Evolutionary conservation across 225 moss, liverwort and hornwort species (phyloP).

Genomic region (Marchantia paleacea): DNA sequence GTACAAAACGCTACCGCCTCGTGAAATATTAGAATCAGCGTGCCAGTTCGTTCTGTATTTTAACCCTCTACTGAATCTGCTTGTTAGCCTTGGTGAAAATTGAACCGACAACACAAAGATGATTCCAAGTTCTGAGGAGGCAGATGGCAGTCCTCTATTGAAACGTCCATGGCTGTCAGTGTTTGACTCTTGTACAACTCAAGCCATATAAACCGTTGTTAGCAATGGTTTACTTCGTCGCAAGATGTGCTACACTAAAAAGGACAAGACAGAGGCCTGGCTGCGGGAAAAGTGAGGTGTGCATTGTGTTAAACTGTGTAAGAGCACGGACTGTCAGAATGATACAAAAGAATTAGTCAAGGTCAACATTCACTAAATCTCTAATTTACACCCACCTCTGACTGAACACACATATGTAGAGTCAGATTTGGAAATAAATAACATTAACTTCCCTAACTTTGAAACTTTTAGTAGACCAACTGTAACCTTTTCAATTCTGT

Average conservation of each 20-base stretch:
- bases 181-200: slow-evolving; percentile 21
- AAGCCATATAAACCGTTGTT: slow-evolving; percentile 22
- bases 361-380: slow-evolving; percentile 23
- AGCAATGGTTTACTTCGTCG: slow-evolving; percentile 17
- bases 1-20: slow-evolving; percentile 6
- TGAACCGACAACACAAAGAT: slow-evolving; percentile 17
- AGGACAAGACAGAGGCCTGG: slow-evolving; percentile 12
- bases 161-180: slow-evolving; percentile 17
- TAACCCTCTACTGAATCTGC: slow-evolving; percentile 5
- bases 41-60: slow-evolving; percentile 19
- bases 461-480: slow-evolving; percentile 45
- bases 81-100: slow-evolving; percentile 11
- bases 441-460: slow-evolving; percentile 21
- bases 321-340: slow-evolving; percentile 25
- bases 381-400: slow-evolving; percentile 38
- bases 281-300: slow-evolving; percentile 17
- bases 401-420: slow-evolving; percentile 15
- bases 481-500: slow-evolving; percentile 75
- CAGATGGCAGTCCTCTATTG: slow-evolving; percentile 16
- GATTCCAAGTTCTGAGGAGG: background rate
- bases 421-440: slow-evolving; percentile 41
- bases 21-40: slow-evolving; percentile 19
- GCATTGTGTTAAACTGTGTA: slow-evolving; percentile 17
- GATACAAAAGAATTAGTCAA: slow-evolving; percentile 37
- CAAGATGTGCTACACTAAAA: slow-evolving; percentile 20